A percentile compares a stretch with the other conserved stretches of the same genome.
phyloP scores from a whole-genome alignment of 495 filamentous ascomycete species.

The Gamarada debralockiae region DNA sequence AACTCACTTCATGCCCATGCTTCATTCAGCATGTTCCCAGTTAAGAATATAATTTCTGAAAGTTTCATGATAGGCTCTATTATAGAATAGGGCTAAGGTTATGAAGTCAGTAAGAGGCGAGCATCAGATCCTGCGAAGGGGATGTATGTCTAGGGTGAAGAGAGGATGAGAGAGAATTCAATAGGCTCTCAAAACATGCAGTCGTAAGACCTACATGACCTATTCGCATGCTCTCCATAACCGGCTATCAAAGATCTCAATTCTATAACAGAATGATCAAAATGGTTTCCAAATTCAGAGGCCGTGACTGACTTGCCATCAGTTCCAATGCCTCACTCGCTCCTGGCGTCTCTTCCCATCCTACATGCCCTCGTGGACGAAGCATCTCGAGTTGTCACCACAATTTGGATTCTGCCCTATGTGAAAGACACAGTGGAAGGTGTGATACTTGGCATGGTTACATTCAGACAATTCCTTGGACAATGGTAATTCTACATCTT shows the following conservation, averaged over 20 bases:
- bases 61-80: no score
- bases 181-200: neutral
- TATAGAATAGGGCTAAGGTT: no score
- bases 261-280: neutral
- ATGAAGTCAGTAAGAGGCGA: no score
- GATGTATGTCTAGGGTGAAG: no score
- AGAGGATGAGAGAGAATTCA: no score
- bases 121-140: no score
- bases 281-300: neutral
- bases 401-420: slow-evolving; percentile 9
- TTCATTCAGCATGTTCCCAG: no score
- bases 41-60: no score
- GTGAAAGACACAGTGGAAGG: slow-evolving; percentile 1
- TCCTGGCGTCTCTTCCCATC: neutral
- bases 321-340: neutral
- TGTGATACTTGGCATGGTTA: slow-evolving; percentile 5
- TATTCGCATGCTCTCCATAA: neutral
- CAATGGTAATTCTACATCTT: slow-evolving; percentile 13
- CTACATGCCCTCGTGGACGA: slow-evolving; percentile 3
- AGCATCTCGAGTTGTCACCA: neutral
- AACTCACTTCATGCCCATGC: no score
- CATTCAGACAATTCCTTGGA: slow-evolving; percentile 10
- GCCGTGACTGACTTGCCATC: neutral
- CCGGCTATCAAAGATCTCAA: neutral
- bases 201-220: neutral